A percentile compares a stretch with the other conserved stretches of the same genome.
Evolutionary conservation across 2,329 filamentous ascomycete species (phyloP).

Genomic region (Aspergillus clavatus): DNA sequence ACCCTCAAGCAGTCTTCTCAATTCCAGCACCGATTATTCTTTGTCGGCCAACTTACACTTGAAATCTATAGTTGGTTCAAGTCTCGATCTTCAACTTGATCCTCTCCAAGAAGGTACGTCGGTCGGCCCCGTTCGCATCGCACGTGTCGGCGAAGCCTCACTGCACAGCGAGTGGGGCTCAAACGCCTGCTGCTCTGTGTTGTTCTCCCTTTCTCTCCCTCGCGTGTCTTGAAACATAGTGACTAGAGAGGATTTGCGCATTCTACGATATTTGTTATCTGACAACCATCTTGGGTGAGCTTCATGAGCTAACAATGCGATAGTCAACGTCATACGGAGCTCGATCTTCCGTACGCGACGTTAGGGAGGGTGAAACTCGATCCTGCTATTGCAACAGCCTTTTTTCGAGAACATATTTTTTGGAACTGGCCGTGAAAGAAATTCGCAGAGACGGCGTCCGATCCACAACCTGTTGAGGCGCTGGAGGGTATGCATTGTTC

Average conservation of each 20-base stretch:
- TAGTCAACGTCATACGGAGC: background rate
- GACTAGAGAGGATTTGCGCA: background rate
- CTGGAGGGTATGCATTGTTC: slow-evolving; percentile 10
- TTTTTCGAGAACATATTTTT: background rate
- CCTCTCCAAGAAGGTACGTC: background rate
- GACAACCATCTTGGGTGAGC: background rate
- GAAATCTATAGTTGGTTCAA: background rate
- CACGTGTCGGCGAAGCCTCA: background rate
- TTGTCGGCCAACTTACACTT: background rate
- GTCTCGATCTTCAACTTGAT: background rate
- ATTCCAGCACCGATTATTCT: background rate
- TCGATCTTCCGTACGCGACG: background rate
- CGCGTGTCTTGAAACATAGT: background rate
- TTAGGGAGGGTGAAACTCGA: too few species aligned
- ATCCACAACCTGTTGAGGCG: slow-evolving; percentile 7
- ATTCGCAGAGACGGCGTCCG: slow-evolving; percentile 12
- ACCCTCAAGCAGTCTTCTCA: background rate
- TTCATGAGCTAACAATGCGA: background rate
- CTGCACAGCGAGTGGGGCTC: background rate
- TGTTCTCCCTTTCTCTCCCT: background rate
- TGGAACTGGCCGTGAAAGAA: background rate
- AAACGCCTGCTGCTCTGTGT: background rate
- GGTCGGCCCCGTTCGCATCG: background rate
- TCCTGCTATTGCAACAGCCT: background rate
- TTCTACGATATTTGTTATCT: background rate